These are phyloP conservation scores for Clitoria ternatea DNA, from an alignment of 306 rosid genomes.

Conservation along the genomic window DNA sequence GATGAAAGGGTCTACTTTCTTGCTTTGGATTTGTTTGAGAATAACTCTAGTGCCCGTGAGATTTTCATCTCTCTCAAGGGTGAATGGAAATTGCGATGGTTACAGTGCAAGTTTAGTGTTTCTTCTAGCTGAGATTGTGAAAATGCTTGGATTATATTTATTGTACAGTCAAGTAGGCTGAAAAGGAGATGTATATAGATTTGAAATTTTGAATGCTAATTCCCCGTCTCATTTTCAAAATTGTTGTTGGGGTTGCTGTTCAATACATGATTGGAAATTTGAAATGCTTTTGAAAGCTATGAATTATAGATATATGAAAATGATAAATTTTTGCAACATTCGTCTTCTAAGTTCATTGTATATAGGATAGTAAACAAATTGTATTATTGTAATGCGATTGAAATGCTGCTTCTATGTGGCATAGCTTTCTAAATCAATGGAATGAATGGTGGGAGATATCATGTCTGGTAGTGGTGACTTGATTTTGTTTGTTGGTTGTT, in stretches of 20 bases:
- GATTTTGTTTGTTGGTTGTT: neutral
- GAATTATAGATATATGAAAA: constrained; percentile 10
- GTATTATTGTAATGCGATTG: constrained; percentile 38
- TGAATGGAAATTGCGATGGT: constrained; percentile 66
- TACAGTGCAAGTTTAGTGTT: constrained; percentile 60
- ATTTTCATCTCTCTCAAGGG: constrained; percentile 65
- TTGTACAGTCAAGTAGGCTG: constrained; percentile 38
- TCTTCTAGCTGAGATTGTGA: constrained; percentile 40
- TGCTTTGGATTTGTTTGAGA: constrained; percentile 84
- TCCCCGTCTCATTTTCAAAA: neutral
- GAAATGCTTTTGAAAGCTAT: constrained; percentile 18
- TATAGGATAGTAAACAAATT: too few relatives aligned
- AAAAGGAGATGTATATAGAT: constrained; percentile 18
- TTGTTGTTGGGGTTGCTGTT: constrained; percentile 19
- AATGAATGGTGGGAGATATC: constrained; percentile 38
- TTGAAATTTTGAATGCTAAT: constrained; percentile 18
- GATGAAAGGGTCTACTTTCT: constrained; percentile 62
- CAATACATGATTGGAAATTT: constrained; percentile 21
- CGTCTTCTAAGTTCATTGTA: constrained; percentile 12
- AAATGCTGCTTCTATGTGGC: constrained; percentile 46
- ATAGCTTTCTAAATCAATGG: constrained; percentile 45
- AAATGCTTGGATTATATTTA: constrained; percentile 21
- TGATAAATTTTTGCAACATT: constrained; percentile 22
- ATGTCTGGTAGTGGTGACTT: neutral
- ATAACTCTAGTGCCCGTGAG: constrained; percentile 52